A percentile compares a stretch with the other conserved stretches of the same genome.
Conservation (phyloP, 768 basidiomycete species). For the Asterophora lycoperdoides region DNA sequence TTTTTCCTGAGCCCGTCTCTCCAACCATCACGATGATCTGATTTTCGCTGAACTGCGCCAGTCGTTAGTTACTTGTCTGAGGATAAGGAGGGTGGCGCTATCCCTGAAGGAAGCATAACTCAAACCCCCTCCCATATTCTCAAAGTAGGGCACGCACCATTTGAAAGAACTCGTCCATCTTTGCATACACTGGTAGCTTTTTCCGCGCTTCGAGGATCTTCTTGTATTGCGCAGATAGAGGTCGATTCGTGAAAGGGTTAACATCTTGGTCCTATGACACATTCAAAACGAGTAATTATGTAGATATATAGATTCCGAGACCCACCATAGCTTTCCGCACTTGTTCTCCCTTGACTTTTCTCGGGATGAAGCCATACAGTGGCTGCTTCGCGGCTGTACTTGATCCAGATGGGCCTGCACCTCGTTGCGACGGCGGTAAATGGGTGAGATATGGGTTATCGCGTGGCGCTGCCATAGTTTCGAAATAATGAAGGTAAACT, state of each 20-base stretch:
- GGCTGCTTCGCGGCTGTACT: slow-evolving; percentile 43
- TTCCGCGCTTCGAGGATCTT: slow-evolving; percentile 83
- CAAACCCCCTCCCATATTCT: slow-evolving; percentile 37
- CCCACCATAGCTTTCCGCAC: slow-evolving; percentile 69
- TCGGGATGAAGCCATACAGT: slow-evolving; percentile 68
- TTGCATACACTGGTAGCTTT: slow-evolving; percentile 85
- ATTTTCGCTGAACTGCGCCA: slow-evolving; percentile 59
- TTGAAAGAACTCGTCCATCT: slow-evolving; percentile 90
- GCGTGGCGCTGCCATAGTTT: slow-evolving; percentile 6
- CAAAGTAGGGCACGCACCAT: slow-evolving; percentile 55
- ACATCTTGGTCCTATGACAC: slow-evolving; percentile 60
- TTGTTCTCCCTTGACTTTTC: slow-evolving; percentile 62
- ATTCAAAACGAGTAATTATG: slow-evolving; percentile 3
- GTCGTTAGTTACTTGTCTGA: slow-evolving; percentile 23
- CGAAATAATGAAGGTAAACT: background rate
- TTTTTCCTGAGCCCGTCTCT: slow-evolving; percentile 95
- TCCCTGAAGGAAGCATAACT: slow-evolving; percentile 41
- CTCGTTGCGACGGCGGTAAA: slow-evolving; percentile 29
- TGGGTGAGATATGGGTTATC: slow-evolving; percentile 59
- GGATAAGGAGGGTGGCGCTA: slow-evolving; percentile 29
- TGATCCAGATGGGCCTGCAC: slow-evolving; percentile 20
- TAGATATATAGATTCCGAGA: slow-evolving; percentile 7
- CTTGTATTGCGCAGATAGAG: slow-evolving; percentile 74
- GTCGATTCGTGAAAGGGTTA: slow-evolving; percentile 86
- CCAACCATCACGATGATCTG: slow-evolving; percentile 91